These are phyloP conservation scores for Fusarium sp. DNA, from an alignment of 2,329 filamentous ascomycete genomes.

Conservation along the genomic window DNA sequence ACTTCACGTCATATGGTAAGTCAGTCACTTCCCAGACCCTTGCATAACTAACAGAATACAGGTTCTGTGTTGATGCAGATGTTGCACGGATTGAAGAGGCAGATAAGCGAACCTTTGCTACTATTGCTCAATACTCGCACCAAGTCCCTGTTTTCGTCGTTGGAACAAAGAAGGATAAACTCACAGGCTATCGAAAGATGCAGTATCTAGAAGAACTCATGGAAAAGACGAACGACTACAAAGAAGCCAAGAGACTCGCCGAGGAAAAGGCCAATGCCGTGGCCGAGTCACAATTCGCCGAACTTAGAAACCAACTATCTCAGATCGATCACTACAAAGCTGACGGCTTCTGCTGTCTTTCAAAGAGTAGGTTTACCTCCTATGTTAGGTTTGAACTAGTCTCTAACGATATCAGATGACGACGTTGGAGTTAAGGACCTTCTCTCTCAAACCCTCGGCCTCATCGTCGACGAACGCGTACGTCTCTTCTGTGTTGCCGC, in stretches of 20 bases:
- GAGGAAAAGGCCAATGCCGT: slow-evolving; percentile 42
- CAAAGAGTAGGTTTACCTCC: slow-evolving; percentile 24
- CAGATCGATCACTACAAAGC: slow-evolving; percentile 50
- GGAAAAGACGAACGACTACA: slow-evolving; percentile 47
- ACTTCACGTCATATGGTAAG: slow-evolving; percentile 46
- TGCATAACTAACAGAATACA: neutral
- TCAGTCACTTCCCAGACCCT: fast-evolving
- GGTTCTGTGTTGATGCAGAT: slow-evolving; percentile 48
- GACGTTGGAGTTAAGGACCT: slow-evolving; percentile 46
- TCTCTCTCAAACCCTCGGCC: slow-evolving; percentile 47
- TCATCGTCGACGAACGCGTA: slow-evolving; percentile 50
- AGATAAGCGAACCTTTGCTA: slow-evolving; percentile 48
- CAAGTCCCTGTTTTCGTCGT: slow-evolving; percentile 48
- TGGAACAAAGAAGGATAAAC: slow-evolving; percentile 49
- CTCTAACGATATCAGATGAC: slow-evolving; percentile 31
- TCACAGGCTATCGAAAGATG: slow-evolving; percentile 41
- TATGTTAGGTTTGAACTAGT: fast-evolving
- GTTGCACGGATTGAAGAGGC: slow-evolving; percentile 48
- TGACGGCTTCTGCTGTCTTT: slow-evolving; percentile 46
- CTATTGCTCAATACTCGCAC: slow-evolving; percentile 47
- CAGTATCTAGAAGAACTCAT: slow-evolving; percentile 44
- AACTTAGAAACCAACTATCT: slow-evolving; percentile 42
- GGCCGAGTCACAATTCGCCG: slow-evolving; percentile 43
- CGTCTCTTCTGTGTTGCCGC: slow-evolving; percentile 51
- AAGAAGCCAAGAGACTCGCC: slow-evolving; percentile 43